Evolutionary conservation across 345 rosid genomes (phyloP), one percentile per base, ranked within the genome.

Genomic region (Zanthoxylum bungeanum): DNA sequence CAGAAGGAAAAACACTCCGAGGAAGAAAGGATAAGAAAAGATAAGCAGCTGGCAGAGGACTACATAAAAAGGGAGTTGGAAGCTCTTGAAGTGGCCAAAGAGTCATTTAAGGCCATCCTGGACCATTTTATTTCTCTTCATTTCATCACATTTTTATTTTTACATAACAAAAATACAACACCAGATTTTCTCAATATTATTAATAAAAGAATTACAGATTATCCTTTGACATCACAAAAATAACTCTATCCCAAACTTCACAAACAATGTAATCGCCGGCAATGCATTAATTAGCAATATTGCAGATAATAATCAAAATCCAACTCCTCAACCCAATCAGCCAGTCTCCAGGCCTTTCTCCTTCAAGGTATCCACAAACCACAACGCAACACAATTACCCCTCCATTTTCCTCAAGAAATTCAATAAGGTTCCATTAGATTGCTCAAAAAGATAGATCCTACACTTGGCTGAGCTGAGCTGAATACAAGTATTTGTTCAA

Each of bases 21-120:
- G 78, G 93, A 89, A 76, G 98, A 89, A 75, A 86, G 82, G 76
- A 70, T 94, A 58, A 85, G 46, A 70, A 86, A 81, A 3, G 92
- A 90, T 78, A 89, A 82, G 81, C 83, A 86, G 76, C 86, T 74
- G 25, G 77, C 75, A 7, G 79, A 78, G 57, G 89, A 89, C 9
- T 71, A 78, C 60, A 70, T 88, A 56, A 79, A 88, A 75, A 82
- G 86, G 75, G 93, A 92, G 82, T 51, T 76, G 78, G 91, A 88
- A 78, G 73, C 89, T 70, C 86, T 94, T 52, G 82, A 90, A 72
- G 65, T 85, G 46, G 91, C 91, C 9, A 94, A 85, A 77, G 87
- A 79, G 73, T 82, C 97, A 37, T 89, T 88, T 82, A 80, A 77
- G 74, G 90, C 88, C 60, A 77, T 74, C 42, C 86, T 92, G 95